Evolutionary conservation across 129 eudicot genomes (phyloP).

Genomic region (Smallanthus sonchifolius): DNA sequence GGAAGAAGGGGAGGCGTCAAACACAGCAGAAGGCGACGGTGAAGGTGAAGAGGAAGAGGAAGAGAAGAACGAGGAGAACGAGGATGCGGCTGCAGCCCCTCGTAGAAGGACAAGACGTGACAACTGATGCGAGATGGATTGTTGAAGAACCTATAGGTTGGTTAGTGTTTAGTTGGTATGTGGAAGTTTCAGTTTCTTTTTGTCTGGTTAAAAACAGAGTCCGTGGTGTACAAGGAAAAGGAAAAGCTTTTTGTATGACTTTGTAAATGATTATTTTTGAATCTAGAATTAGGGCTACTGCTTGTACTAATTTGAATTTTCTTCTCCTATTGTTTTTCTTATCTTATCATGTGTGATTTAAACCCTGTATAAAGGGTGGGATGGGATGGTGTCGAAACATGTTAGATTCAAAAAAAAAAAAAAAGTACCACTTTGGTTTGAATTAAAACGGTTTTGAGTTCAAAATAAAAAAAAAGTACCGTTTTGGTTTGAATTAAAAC

Average conservation of each 20-base stretch:
- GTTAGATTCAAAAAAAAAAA: too few species aligned
- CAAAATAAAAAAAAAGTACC: too few species aligned
- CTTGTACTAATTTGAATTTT: neutral
- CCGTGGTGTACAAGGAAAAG: constrained; percentile 19
- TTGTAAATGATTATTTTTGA: constrained; percentile 30
- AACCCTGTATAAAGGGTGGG: too few species aligned
- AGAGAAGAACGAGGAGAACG: constrained; percentile 18
- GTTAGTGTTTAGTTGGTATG: neutral
- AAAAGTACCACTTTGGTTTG: too few species aligned
- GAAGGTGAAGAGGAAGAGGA: constrained; percentile 36
- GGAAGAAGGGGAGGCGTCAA: constrained; percentile 38
- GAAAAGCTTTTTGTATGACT: constrained; percentile 27
- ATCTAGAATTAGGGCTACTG: neutral
- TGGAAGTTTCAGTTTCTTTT: neutral
- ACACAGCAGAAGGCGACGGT: constrained; percentile 26
- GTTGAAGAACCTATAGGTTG: neutral
- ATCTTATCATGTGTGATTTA: too few species aligned
- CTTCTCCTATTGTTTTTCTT: neutral
- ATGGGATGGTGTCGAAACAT: too few species aligned
- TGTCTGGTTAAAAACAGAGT: neutral
- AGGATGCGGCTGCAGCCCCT: constrained; percentile 43
- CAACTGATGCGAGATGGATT: constrained; percentile 18
- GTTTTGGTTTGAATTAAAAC: too few species aligned
- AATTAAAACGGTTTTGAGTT: too few species aligned
- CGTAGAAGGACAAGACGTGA: constrained; percentile 62